Percentiles rank a stretch among this genome's conserved stretches.
These are phyloP conservation scores for Coprinopsis strossmayeri DNA, from an alignment of 768 basidiomycete genomes.

Conservation along the genomic window DNA sequence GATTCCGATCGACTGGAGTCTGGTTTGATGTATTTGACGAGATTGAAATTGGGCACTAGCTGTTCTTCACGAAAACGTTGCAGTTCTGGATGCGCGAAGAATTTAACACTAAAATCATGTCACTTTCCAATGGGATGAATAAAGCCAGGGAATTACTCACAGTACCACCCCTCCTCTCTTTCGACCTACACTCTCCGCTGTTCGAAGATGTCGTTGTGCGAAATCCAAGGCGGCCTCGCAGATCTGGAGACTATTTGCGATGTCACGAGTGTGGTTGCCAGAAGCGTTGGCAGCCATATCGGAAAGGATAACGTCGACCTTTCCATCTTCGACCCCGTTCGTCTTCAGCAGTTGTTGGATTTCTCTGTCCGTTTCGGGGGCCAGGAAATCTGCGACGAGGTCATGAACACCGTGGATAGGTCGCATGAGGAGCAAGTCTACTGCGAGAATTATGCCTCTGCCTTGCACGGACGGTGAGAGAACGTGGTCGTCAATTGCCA, in stretches of 20 bases:
- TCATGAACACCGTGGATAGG: conserved; percentile 69
- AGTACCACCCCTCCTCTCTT: conserved; percentile 47
- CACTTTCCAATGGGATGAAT: conserved; percentile 5
- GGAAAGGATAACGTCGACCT: conserved; percentile 76
- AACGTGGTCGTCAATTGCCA: conserved; percentile 31
- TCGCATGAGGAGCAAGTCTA: conserved; percentile 72
- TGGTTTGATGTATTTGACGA: conserved; percentile 73
- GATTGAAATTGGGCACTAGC: conserved; percentile 57
- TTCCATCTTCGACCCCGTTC: conserved; percentile 24
- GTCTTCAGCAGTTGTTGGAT: conserved; percentile 32
- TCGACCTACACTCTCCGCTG: conserved; percentile 35
- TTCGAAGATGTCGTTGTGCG: conserved; percentile 44
- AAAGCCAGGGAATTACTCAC: conserved; percentile 30
- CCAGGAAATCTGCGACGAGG: conserved; percentile 76
- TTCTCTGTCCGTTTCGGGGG: conserved; percentile 36
- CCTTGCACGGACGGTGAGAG: conserved; percentile 14
- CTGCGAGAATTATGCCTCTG: conserved; percentile 56
- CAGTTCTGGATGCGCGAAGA: conserved; percentile 72
- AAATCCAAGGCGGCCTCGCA: conserved; percentile 72
- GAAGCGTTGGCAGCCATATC: conserved; percentile 88
- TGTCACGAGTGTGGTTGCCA: conserved; percentile 64
- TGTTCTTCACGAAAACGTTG: conserved; percentile 54
- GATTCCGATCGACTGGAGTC: conserved; percentile 73
- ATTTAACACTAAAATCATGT: conserved; percentile 58
- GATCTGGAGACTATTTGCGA: conserved; percentile 63